phyloP scores from a whole-genome alignment of 331 rosid genomes.

The Spiraea crenata region DNA sequence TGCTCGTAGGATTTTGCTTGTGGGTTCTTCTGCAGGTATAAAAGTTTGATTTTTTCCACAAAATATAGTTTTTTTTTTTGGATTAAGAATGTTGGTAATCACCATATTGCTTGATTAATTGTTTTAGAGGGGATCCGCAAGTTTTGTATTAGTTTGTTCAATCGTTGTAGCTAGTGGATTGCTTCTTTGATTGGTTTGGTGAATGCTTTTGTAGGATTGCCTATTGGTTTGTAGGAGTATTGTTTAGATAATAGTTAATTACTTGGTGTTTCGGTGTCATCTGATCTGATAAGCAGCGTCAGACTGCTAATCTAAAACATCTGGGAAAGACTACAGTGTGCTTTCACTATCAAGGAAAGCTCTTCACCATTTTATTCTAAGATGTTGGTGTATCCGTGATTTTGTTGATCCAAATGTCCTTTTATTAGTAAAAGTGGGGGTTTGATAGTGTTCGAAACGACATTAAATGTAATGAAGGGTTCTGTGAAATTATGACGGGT shows the following conservation, averaged over 20 bases:
- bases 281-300: background rate
- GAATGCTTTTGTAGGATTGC: slow-evolving; percentile 22
- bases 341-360: background rate
- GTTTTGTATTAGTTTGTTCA: background rate
- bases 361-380: background rate
- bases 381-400: background rate
- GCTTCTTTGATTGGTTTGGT: slow-evolving; percentile 17
- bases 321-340: background rate
- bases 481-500: background rate
- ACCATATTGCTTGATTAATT: slow-evolving; percentile 5
- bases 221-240: background rate
- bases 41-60: background rate
- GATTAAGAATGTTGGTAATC: slow-evolving; percentile 12
- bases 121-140: slow-evolving; percentile 20
- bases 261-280: background rate
- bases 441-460: background rate
- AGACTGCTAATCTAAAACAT: background rate
- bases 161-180: background rate
- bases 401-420: background rate
- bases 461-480: background rate
- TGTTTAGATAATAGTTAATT: background rate
- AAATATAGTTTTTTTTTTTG: background rate
- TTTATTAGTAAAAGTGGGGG: slow-evolving; percentile 1
- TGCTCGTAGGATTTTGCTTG: slow-evolving; percentile 41
- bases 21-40: slow-evolving; percentile 95